These are phyloP conservation scores for Populus hybrid DNA, from an alignment of 441 rosid genomes.

Conservation along the genomic window DNA sequence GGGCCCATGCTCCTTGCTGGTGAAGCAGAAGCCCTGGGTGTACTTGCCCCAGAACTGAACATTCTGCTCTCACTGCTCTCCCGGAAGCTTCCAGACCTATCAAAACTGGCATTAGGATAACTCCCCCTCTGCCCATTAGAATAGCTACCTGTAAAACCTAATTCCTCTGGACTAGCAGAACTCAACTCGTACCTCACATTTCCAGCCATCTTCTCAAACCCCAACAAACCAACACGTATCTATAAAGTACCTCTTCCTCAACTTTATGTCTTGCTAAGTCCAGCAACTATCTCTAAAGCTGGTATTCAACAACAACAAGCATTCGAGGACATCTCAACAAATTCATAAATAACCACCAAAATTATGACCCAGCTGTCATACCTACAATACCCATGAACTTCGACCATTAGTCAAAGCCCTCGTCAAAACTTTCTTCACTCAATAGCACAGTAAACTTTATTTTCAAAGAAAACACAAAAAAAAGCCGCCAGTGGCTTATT, in stretches of 20 bases:
- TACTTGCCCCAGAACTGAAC: slow-evolving; percentile 34
- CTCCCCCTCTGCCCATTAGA: slow-evolving; percentile 47
- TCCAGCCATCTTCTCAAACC: slow-evolving; percentile 40
- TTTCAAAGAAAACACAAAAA: no score
- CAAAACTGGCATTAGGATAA: slow-evolving; percentile 37
- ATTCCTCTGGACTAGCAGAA: slow-evolving; percentile 41
- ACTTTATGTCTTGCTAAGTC: slow-evolving; percentile 12
- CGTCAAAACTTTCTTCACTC: background rate
- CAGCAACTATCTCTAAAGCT: slow-evolving; percentile 2
- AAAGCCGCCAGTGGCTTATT: no score
- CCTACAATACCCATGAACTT: slow-evolving; percentile 24
- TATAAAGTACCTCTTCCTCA: background rate
- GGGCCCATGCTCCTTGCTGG: slow-evolving; percentile 27
- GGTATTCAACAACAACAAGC: background rate
- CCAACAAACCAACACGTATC: slow-evolving; percentile 19
- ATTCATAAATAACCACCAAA: slow-evolving; percentile 10
- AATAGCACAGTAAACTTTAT: background rate
- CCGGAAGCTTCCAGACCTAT: slow-evolving; percentile 51
- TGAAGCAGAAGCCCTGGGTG: slow-evolving; percentile 35
- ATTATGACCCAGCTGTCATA: slow-evolving; percentile 1
- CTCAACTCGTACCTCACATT: slow-evolving; percentile 45
- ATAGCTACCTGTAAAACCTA: slow-evolving; percentile 39
- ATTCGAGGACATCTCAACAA: slow-evolving; percentile 9
- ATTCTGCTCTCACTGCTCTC: slow-evolving; percentile 29
- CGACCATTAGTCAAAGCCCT: slow-evolving; percentile 12